Percentiles rank a stretch among this genome's conserved stretches.
These are phyloP conservation scores for Mortierella sp. DNA, from an alignment of 371 early-diverging fungal species.

Conservation along the genomic window DNA sequence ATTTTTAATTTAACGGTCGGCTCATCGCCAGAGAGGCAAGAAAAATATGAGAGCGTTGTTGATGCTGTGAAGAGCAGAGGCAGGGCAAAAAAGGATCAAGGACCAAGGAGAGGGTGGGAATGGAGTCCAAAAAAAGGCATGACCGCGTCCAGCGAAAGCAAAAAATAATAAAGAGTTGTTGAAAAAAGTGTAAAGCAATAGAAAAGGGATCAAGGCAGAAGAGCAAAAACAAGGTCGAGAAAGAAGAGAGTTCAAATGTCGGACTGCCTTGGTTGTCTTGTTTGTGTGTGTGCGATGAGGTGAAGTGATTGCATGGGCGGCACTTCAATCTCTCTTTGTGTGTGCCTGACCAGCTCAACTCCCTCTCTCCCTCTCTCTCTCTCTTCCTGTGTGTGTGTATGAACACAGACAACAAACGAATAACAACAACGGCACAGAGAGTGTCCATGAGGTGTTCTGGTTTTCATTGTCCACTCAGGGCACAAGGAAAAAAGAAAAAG, in stretches of 20 bases:
- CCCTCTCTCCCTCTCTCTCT: too few relatives aligned
- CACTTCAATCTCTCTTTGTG: not conserved
- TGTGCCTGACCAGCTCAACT: too few relatives aligned
- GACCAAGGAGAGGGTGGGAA: slow-evolving; percentile 6
- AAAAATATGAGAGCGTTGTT: slow-evolving; percentile 22
- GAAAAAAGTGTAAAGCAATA: not conserved
- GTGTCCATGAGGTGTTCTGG: not conserved
- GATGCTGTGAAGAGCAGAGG: not conserved
- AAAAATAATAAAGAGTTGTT: not conserved
- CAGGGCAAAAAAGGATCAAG: not conserved
- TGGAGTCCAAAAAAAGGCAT: slow-evolving; percentile 47
- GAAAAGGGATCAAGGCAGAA: not conserved
- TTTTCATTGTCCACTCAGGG: not conserved
- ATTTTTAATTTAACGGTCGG: slow-evolving; percentile 10
- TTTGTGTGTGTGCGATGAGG: not conserved
- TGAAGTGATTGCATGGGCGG: slow-evolving; percentile 18
- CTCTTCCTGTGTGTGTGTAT: too few relatives aligned
- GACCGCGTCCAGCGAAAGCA: slow-evolving; percentile 4
- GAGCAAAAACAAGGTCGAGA: not conserved
- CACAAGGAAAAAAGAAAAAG: not conserved
- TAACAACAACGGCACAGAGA: too few relatives aligned
- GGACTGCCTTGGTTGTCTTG: not conserved
- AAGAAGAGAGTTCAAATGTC: not conserved
- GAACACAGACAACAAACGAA: too few relatives aligned
- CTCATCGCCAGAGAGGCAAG: not conserved